Evolutionary conservation across 768 basidiomycete genomes (phyloP).

Genomic region (Clitopilus hobsonii): DNA sequence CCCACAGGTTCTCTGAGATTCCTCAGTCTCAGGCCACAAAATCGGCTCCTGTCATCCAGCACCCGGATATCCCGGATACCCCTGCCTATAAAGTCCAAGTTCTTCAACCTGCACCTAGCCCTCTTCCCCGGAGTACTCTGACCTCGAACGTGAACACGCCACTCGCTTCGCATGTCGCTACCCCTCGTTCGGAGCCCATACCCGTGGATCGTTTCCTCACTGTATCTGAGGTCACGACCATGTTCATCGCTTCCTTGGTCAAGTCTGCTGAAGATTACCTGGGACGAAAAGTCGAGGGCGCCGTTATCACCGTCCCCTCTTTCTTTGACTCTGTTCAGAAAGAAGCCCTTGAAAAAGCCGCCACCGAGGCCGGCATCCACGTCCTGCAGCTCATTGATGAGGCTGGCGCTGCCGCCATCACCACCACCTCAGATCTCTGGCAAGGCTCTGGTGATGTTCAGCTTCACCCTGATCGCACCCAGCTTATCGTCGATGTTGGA

Average conservation of each 20-base stretch:
- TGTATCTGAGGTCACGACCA: slow-evolving; percentile 75
- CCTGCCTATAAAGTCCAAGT: slow-evolving; percentile 85
- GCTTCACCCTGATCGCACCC: slow-evolving; percentile 59
- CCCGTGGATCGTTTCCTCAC: slow-evolving; percentile 68
- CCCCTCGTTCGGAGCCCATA: slow-evolving; percentile 71
- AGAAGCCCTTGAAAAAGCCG: slow-evolving; percentile 67
- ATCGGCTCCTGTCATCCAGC: slow-evolving; percentile 74
- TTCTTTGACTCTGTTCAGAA: slow-evolving; percentile 69
- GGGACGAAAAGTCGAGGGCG: slow-evolving; percentile 70
- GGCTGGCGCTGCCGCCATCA: slow-evolving; percentile 67
- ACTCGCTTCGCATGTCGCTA: slow-evolving; percentile 61
- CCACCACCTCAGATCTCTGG: slow-evolving; percentile 45
- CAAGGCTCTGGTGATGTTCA: slow-evolving; percentile 18
- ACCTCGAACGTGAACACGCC: slow-evolving; percentile 54
- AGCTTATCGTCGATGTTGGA: slow-evolving; percentile 80
- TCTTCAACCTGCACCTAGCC: slow-evolving; percentile 73
- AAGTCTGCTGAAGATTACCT: slow-evolving; percentile 90
- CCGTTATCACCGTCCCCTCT: slow-evolving; percentile 79
- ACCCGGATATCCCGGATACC: slow-evolving; percentile 62
- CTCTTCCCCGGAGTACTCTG: slow-evolving; percentile 42
- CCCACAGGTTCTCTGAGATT: slow-evolving; percentile 68
- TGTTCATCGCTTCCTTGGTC: slow-evolving; percentile 82
- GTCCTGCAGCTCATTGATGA: slow-evolving; percentile 89
- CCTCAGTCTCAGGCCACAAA: slow-evolving; percentile 44
- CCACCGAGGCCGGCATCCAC: slow-evolving; percentile 73